A percentile compares a stretch with the other conserved stretches of the same genome.
phyloP scores from a whole-genome alignment of 805 yeast genomes.

The Candida tibetensis region DNA sequence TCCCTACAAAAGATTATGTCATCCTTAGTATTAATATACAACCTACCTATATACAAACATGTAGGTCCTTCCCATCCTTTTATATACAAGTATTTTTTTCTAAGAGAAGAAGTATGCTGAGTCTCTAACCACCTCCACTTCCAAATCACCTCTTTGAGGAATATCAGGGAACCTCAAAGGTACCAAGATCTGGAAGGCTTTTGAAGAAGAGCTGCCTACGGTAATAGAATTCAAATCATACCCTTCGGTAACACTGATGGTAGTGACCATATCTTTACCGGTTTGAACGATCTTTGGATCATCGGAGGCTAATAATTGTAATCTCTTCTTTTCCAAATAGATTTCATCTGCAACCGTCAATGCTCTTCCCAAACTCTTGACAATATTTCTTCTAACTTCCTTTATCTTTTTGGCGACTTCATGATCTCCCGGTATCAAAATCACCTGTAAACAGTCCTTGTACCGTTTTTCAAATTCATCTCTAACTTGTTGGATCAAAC shows the following conservation, averaged over 20 bases:
- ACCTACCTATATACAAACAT: constrained; percentile 1
- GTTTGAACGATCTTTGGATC: constrained; percentile 46
- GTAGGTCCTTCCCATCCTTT: background rate
- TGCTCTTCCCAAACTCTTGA: constrained; percentile 49
- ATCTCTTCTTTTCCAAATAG: constrained; percentile 63
- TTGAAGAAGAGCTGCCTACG: constrained; percentile 19
- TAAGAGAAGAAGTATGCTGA: constrained; percentile 76
- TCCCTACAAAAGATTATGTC: too few species aligned
- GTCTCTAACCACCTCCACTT: constrained; percentile 65
- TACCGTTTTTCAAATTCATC: constrained; percentile 83
- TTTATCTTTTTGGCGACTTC: constrained; percentile 50
- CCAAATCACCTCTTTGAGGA: constrained; percentile 81
- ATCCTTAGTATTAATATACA: constrained; percentile 1
- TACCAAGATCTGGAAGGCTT: constrained; percentile 48
- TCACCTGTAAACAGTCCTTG: constrained; percentile 61
- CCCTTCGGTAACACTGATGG: constrained; percentile 55
- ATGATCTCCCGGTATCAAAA: constrained; percentile 51
- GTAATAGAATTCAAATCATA: constrained; percentile 25
- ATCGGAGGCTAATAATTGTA: constrained; percentile 49
- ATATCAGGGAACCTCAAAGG: constrained; percentile 71
- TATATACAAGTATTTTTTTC: background rate
- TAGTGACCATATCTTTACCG: constrained; percentile 62
- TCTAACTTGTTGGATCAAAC: constrained; percentile 66
- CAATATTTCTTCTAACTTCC: constrained; percentile 47
- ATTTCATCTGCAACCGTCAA: constrained; percentile 73